Evolutionary conservation across 176 grass and related monocot genomes (phyloP).

Genomic region (Oryza meridionalis): DNA sequence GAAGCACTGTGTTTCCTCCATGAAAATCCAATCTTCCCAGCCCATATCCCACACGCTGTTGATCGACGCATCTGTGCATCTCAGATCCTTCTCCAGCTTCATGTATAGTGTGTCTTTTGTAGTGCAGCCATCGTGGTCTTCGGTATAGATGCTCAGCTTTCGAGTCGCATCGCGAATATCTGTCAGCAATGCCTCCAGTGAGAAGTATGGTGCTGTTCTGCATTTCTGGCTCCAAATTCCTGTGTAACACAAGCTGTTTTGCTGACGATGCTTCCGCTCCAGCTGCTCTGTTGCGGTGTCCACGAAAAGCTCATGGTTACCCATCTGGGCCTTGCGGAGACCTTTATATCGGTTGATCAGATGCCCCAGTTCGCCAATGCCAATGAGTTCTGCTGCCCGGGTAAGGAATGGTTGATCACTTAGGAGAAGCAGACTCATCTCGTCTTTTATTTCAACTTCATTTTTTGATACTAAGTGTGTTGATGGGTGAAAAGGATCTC

Average conservation of each 20-base stretch:
- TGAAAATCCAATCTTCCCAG: constrained; percentile 63
- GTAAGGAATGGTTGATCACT: constrained; percentile 48
- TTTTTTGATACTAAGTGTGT: constrained; percentile 14
- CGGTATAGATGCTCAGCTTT: constrained; percentile 46
- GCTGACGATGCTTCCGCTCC: constrained; percentile 44
- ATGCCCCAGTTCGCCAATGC: background rate
- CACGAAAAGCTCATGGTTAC: constrained; percentile 42
- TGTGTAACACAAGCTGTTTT: constrained; percentile 29
- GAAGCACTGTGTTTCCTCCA: constrained; percentile 65
- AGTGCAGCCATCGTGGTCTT: background rate
- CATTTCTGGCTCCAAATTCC: constrained; percentile 21
- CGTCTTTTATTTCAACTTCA: constrained; percentile 50
- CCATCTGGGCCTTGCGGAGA: constrained; percentile 16
- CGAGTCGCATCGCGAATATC: constrained; percentile 41
- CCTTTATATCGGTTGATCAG: constrained; percentile 17
- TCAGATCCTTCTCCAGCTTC: constrained; percentile 80
- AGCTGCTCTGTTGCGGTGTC: constrained; percentile 65
- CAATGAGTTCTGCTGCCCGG: constrained; percentile 41
- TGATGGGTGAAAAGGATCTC: constrained; percentile 13
- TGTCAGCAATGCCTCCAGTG: constrained; percentile 52
- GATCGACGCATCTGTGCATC: constrained; percentile 43
- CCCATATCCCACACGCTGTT: constrained; percentile 68
- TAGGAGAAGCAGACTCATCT: constrained; percentile 64
- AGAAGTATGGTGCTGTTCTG: constrained; percentile 36
- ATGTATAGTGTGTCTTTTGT: constrained; percentile 50